Conservation (phyloP, 371 early-diverging fungal genomes). For the Circinella umbellata region DNA sequence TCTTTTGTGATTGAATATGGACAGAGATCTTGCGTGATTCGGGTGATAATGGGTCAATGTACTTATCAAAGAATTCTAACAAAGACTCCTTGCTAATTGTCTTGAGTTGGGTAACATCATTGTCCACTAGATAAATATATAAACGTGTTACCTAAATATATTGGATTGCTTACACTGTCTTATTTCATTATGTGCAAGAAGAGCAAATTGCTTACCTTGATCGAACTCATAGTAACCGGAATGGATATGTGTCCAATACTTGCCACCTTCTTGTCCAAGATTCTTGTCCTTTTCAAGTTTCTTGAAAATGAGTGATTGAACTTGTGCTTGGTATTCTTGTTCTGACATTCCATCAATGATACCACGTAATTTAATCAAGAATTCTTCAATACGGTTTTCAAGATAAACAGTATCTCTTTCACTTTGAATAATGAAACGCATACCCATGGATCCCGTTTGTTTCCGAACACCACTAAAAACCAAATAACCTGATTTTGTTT, state of each 20-base stretch:
- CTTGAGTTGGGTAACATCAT: constrained; percentile 64
- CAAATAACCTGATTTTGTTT: constrained; percentile 60
- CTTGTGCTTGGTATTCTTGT: constrained; percentile 77
- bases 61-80: constrained; percentile 63
- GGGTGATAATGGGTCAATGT: constrained; percentile 62
- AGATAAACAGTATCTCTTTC: constrained; percentile 86
- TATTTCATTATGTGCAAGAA: too few species aligned
- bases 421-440: constrained; percentile 86
- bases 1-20: constrained; percentile 70
- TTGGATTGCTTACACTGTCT: too few species aligned
- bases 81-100: constrained; percentile 48
- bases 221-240: constrained; percentile 89
- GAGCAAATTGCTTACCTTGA: constrained; percentile 34
- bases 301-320: constrained; percentile 70
- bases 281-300: constrained; percentile 89
- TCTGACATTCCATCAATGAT: constrained; percentile 69
- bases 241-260: constrained; percentile 81
- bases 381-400: constrained; percentile 81
- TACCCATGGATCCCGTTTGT: constrained; percentile 66
- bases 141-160: too few species aligned
- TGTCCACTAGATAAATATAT: constrained; percentile 33
- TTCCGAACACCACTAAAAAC: constrained; percentile 76
- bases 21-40: constrained; percentile 68
- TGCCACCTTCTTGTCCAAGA: constrained; percentile 74
- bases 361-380: constrained; percentile 60